phyloP scores from a whole-genome alignment of 768 basidiomycete species.

The Suillus hirtellus region DNA sequence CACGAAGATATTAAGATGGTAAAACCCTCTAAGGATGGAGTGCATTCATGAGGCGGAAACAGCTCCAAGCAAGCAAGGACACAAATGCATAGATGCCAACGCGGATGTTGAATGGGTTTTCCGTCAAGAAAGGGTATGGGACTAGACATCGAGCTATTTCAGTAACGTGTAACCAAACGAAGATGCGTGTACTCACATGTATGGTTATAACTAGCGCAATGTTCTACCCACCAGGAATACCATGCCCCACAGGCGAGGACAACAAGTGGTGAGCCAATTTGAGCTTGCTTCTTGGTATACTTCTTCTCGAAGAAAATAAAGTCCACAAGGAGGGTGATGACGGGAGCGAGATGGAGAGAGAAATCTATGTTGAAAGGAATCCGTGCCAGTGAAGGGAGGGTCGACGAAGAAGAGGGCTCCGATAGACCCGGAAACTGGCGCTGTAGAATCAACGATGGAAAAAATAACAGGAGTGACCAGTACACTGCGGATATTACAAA shows the following conservation, averaged over 20 bases:
- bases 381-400: constrained; percentile 26
- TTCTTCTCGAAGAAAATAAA: constrained; percentile 67
- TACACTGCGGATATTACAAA: constrained; percentile 61
- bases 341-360: constrained; percentile 65
- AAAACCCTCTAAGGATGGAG: constrained; percentile 42
- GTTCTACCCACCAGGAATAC: constrained; percentile 70
- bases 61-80: constrained; percentile 49
- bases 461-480: constrained; percentile 60
- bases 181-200: constrained; percentile 47
- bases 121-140: constrained; percentile 82
- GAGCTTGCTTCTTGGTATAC: constrained; percentile 36
- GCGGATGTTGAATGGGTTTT: constrained; percentile 52
- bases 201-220: constrained; percentile 61
- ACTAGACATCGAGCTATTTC: constrained; percentile 40
- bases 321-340: constrained; percentile 57
- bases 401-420: constrained; percentile 3
- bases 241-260: constrained; percentile 35
- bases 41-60: constrained; percentile 60
- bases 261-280: constrained; percentile 18
- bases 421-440: background rate
- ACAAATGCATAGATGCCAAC: constrained; percentile 60
- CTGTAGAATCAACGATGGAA: constrained; percentile 60
- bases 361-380: constrained; percentile 61
- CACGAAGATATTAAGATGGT: background rate
- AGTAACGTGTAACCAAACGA: constrained; percentile 8